Conservation (phyloP, 148 eudicot species). For the Bassia scoparia region DNA sequence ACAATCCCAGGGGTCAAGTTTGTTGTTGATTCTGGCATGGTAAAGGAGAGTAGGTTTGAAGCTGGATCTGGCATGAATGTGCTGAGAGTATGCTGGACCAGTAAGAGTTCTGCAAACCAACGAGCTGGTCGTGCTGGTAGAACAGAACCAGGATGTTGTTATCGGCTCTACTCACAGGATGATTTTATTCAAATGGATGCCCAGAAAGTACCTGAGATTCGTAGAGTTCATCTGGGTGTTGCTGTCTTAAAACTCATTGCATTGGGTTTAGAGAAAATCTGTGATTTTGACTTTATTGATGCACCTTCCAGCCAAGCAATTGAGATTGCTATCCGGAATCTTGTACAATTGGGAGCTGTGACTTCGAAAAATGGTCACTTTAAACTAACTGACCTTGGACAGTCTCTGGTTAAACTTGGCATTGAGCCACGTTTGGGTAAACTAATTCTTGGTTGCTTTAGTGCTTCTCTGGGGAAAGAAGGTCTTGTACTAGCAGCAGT, state of each 20-base stretch:
- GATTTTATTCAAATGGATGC: slow-evolving; percentile 54
- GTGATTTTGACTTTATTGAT: slow-evolving; percentile 81
- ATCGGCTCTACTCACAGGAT: slow-evolving; percentile 61
- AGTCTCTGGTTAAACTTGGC: slow-evolving; percentile 62
- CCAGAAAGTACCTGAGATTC: slow-evolving; percentile 88
- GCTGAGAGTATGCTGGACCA: slow-evolving; percentile 66
- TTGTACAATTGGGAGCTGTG: slow-evolving; percentile 78
- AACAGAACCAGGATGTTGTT: slow-evolving; percentile 89
- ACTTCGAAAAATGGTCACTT: slow-evolving; percentile 36
- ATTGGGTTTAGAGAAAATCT: slow-evolving; percentile 54
- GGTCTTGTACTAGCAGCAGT: slow-evolving; percentile 92
- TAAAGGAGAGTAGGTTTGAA: slow-evolving; percentile 81
- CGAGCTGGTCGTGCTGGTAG: slow-evolving; percentile 98
- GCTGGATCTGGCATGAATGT: slow-evolving; percentile 87
- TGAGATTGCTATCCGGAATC: slow-evolving; percentile 78
- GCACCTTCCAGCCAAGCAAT: slow-evolving; percentile 66
- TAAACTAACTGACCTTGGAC: slow-evolving; percentile 59
- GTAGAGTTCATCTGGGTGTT: slow-evolving; percentile 86
- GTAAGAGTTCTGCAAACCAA: slow-evolving; percentile 93
- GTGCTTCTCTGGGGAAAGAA: slow-evolving; percentile 56
- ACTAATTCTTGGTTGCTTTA: slow-evolving; percentile 56
- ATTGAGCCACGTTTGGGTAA: slow-evolving; percentile 90
- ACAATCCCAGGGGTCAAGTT: slow-evolving; percentile 91
- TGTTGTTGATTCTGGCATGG: slow-evolving; percentile 92
- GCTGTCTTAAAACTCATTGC: slow-evolving; percentile 84